Percentiles rank a stretch among this genome's conserved stretches.
These are phyloP conservation scores for Eudorina sp. DNA, from an alignment of 139 green algal genomes.

Conservation along the genomic window DNA sequence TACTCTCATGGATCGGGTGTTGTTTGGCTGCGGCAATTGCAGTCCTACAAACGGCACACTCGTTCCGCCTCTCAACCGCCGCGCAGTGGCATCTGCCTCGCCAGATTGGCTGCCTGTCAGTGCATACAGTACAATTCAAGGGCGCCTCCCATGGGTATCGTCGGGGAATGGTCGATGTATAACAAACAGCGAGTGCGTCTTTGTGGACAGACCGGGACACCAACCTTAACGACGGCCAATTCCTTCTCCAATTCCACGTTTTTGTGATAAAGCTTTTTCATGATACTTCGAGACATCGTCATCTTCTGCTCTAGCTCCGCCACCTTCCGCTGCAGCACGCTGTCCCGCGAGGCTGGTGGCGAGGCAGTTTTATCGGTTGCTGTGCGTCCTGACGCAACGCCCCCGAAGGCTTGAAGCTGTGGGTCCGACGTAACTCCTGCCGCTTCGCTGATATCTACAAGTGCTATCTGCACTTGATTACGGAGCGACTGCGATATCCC, in stretches of 20 bases:
- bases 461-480: slow-evolving; percentile 39
- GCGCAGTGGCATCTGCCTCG: no score
- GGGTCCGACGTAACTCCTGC: neutral
- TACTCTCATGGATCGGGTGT: no score
- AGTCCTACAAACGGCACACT: no score
- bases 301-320: slow-evolving; percentile 60
- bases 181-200: no score
- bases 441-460: slow-evolving; percentile 8
- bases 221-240: slow-evolving; percentile 39
- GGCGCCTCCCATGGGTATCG: no score
- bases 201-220: no score
- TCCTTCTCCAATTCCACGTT: slow-evolving; percentile 69
- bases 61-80: no score
- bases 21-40: no score
- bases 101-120: no score
- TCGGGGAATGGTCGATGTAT: no score
- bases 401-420: neutral
- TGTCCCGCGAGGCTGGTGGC: neutral
- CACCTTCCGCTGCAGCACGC: slow-evolving; percentile 29
- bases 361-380: neutral
- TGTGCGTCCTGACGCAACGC: no score
- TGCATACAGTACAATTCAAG: no score
- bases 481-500: slow-evolving; percentile 49
- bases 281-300: slow-evolving; percentile 66
- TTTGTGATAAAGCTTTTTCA: slow-evolving; percentile 71